A percentile compares a stretch with the other conserved stretches of the same genome.
Conservation (phyloP, 768 basidiomycete genomes). For the Lactifluus hygrophoroides region DNA sequence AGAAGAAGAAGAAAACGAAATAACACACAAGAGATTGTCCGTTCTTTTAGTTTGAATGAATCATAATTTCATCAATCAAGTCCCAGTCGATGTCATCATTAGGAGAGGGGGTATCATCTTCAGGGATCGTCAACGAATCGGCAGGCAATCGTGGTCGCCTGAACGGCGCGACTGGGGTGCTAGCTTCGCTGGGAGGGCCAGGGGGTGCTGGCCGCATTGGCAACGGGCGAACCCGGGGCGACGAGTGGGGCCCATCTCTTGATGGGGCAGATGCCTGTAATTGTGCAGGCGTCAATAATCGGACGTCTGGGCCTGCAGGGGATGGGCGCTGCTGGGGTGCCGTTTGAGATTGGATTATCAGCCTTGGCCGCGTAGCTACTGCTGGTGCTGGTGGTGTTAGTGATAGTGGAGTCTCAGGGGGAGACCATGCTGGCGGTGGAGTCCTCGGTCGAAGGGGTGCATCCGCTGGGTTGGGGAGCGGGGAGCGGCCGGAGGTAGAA, state of each 20-base stretch:
- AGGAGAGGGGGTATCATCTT: not conserved
- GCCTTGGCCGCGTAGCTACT: not conserved
- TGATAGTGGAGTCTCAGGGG: not conserved
- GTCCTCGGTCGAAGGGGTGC: not conserved
- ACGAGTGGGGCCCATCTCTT: not conserved
- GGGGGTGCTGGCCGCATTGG: slow-evolving; percentile 11
- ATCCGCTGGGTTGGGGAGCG: not conserved
- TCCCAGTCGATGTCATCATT: slow-evolving; percentile 20
- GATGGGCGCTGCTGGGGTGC: not conserved
- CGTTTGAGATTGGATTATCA: not conserved
- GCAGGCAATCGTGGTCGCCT: slow-evolving; percentile 1
- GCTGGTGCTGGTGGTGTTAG: not conserved
- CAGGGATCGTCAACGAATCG: not conserved
- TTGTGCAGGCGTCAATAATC: not conserved
- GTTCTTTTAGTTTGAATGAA: not conserved
- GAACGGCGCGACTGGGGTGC: slow-evolving; percentile 10
- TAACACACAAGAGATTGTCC: not conserved
- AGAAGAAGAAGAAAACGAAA: not conserved
- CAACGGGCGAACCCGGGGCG: slow-evolving; percentile 7
- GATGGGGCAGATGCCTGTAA: not conserved
- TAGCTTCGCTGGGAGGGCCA: slow-evolving; percentile 16
- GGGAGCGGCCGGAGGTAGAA: not conserved
- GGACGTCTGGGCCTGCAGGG: not conserved
- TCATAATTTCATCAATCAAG: slow-evolving; percentile 21
- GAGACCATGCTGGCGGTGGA: slow-evolving; percentile 17